Conservation (phyloP, 129 eudicot species). For the Scalesia atractyloides region DNA sequence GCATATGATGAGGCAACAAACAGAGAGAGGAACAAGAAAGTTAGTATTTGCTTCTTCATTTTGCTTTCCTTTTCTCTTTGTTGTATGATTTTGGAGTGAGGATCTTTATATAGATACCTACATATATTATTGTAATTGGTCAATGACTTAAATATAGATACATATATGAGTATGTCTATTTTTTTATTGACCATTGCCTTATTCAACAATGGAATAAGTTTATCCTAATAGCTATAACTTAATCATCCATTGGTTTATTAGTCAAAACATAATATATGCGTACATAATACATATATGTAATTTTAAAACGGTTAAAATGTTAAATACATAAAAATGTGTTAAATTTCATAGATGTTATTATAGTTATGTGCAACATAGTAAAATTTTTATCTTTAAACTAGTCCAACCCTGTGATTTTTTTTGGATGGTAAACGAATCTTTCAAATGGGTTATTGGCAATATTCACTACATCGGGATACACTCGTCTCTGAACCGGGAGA, state of each 20-base stretch:
- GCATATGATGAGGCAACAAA: conserved; percentile 37
- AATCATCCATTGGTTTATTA: conserved; percentile 4
- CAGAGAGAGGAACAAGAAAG: conserved; percentile 38
- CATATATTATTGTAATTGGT: not conserved
- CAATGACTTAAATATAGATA: not conserved
- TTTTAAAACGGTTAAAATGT: not conserved
- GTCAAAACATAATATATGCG: conserved; percentile 21
- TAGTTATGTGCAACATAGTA: not conserved
- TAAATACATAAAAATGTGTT: not conserved
- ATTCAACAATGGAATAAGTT: conserved; percentile 10
- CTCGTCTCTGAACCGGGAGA: too few relatives aligned
- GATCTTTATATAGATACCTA: conserved; percentile 17
- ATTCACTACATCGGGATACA: too few relatives aligned
- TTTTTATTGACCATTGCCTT: not conserved
- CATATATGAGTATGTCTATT: not conserved
- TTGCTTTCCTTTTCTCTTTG: conserved; percentile 9
- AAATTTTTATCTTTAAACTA: not conserved
- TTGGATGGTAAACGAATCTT: too few relatives aligned
- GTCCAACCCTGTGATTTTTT: not conserved
- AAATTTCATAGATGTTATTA: not conserved
- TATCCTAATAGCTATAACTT: not conserved
- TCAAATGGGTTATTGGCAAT: too few relatives aligned
- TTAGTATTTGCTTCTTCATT: conserved; percentile 33
- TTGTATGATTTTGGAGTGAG: conserved; percentile 17
- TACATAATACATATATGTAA: not conserved